A percentile compares a stretch with the other conserved stretches of the same genome.
Evolutionary conservation across 305 asterid genomes (phyloP).

Genomic region (Solanum hybrid): DNA sequence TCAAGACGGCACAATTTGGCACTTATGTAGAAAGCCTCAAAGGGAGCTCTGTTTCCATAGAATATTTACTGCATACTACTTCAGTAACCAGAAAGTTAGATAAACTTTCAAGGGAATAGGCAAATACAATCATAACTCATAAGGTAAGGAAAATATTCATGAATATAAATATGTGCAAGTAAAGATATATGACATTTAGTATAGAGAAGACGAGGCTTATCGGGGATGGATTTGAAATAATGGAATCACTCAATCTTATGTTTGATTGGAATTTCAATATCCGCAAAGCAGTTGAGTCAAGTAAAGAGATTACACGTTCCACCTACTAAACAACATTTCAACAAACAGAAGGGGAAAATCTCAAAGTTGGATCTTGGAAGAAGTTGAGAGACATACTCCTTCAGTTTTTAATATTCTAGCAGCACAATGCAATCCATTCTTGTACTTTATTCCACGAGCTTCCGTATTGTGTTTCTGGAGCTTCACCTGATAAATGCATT

Average conservation of each 20-base stretch:
- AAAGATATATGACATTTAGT: not conserved
- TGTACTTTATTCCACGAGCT: slow-evolving; percentile 64
- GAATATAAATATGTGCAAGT: not conserved
- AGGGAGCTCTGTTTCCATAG: not conserved
- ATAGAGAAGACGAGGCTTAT: not conserved
- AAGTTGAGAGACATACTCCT: slow-evolving; percentile 71
- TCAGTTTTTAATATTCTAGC: slow-evolving; percentile 76
- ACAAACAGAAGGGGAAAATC: not conserved
- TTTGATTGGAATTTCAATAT: not conserved
- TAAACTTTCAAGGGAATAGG: not conserved
- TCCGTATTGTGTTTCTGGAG: slow-evolving; percentile 86
- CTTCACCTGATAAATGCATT: slow-evolving; percentile 55
- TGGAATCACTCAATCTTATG: not conserved
- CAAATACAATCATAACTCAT: not conserved
- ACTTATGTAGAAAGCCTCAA: not conserved
- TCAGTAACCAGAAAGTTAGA: not conserved
- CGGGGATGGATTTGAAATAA: not conserved
- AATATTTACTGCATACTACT: not conserved
- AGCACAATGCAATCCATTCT: slow-evolving; percentile 72
- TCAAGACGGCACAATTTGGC: not conserved
- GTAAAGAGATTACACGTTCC: not conserved
- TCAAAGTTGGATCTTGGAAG: slow-evolving; percentile 9
- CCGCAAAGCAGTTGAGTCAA: not conserved
- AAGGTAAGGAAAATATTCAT: not conserved
- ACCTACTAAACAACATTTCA: not conserved